Evolutionary conservation across 768 basidiomycete species (phyloP).

Genomic region (Hygrophoropsis aurantiaca): DNA sequence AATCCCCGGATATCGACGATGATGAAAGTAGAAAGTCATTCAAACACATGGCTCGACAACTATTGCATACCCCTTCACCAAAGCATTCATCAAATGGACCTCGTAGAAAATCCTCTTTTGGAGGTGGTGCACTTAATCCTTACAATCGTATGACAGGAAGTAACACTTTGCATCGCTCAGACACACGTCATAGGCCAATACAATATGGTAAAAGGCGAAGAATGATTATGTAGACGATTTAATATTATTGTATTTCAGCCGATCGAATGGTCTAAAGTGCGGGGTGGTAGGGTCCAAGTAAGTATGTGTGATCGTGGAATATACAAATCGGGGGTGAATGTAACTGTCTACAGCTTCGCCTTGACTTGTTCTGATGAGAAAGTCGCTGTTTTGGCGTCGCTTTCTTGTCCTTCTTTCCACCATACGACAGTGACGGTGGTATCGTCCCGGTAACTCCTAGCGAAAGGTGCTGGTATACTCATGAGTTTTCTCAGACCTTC

Average conservation of each 20-base stretch:
- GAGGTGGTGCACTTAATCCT: constrained; percentile 32
- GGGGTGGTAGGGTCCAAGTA: background rate
- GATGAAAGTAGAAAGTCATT: constrained; percentile 23
- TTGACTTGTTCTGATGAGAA: constrained; percentile 33
- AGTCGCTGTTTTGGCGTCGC: constrained; percentile 32
- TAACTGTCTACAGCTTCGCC: constrained; percentile 48
- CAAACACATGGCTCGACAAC: constrained; percentile 18
- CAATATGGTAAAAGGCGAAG: constrained; percentile 34
- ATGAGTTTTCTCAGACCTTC: constrained; percentile 54
- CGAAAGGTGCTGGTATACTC: constrained; percentile 81
- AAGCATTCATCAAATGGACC: constrained; percentile 20
- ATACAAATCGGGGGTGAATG: background rate
- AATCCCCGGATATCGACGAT: constrained; percentile 34
- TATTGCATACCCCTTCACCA: constrained; percentile 20
- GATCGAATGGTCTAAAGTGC: constrained; percentile 8
- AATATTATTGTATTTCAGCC: constrained; percentile 10
- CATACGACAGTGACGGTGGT: constrained; percentile 82
- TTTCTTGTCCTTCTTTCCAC: constrained; percentile 73
- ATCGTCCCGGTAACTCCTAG: constrained; percentile 81
- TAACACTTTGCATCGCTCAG: constrained; percentile 33
- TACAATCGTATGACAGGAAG: constrained; percentile 32
- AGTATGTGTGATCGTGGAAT: background rate
- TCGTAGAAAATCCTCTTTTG: constrained; percentile 29
- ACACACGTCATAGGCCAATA: constrained; percentile 18
- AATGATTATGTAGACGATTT: constrained; percentile 32